Percentiles rank a stretch among this genome's conserved stretches.
These are phyloP conservation scores for Flagelloscypha sp. DNA, from an alignment of 768 basidiomycete genomes.

Conservation along the genomic window DNA sequence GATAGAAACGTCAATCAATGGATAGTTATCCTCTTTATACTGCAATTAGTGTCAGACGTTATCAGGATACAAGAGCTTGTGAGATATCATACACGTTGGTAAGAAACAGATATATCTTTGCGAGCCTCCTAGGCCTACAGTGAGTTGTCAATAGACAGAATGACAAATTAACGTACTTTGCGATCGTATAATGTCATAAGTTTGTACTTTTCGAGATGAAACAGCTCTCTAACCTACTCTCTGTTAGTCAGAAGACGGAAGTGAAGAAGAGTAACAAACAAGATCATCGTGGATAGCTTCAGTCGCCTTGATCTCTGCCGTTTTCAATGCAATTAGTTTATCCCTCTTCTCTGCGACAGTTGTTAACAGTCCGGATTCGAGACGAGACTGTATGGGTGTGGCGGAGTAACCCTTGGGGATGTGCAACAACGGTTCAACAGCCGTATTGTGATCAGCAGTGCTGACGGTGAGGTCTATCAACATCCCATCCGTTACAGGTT, in stretches of 20 bases:
- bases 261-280: conserved; percentile 37
- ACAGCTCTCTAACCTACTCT: conserved; percentile 70
- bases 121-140: conserved; percentile 52
- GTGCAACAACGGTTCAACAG: too few species aligned
- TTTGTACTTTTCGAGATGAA: conserved; percentile 80
- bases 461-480: too few species aligned
- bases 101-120: conserved; percentile 61
- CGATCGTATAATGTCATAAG: conserved; percentile 75
- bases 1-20: neutral
- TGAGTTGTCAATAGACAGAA: neutral
- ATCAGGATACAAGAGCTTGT: neutral
- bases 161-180: conserved; percentile 32
- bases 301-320: conserved; percentile 49
- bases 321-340: conserved; percentile 49
- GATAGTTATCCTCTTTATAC: too few species aligned
- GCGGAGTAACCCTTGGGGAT: too few species aligned
- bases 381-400: too few species aligned
- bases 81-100: conserved; percentile 49
- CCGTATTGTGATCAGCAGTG: too few species aligned
- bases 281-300: conserved; percentile 63
- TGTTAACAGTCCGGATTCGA: too few species aligned
- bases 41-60: too few species aligned
- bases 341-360: conserved; percentile 27
- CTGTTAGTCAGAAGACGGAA: conserved; percentile 5
- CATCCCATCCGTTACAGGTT: too few species aligned